Conservation (phyloP, 495 filamentous ascomycete species). For the Daldinia bambusicola region DNA sequence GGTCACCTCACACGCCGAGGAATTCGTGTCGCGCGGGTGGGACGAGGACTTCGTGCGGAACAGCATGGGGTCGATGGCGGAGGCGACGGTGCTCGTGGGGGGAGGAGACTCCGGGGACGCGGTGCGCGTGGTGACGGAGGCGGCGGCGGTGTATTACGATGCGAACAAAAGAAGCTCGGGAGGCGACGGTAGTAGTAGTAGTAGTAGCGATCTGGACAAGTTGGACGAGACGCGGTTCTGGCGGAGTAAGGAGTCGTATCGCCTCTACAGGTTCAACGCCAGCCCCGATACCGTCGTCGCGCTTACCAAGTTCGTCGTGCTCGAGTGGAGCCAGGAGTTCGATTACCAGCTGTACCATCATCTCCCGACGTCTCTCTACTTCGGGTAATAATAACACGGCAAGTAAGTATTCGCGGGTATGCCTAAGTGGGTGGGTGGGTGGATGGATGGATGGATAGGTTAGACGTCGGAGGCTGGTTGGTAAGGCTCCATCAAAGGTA, state of each 20-base stretch:
- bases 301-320: conserved; percentile 52
- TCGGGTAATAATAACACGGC: conserved; percentile 32
- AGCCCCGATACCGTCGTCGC: conserved; percentile 45
- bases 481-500: background rate
- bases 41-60: conserved; percentile 41
- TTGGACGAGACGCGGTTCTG: conserved; percentile 42
- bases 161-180: background rate
- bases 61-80: conserved; percentile 46
- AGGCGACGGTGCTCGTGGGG: conserved; percentile 44
- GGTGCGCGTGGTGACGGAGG: conserved; percentile 46
- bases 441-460: background rate
- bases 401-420: background rate
- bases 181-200: too few species aligned
- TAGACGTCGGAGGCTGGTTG: background rate
- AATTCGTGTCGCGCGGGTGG: conserved; percentile 47
- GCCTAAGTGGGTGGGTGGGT: too few species aligned
- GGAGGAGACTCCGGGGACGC: conserved; percentile 50
- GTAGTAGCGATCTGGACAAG: background rate
- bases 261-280: too few species aligned
- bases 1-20: conserved; percentile 14
- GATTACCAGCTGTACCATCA: conserved; percentile 56
- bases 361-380: conserved; percentile 47
- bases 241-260: background rate
- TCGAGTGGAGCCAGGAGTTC: conserved; percentile 54
- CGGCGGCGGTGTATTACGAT: conserved; percentile 17